Conservation (phyloP, 2,329 filamentous ascomycete species). For the Sporothrix euskadiensis region DNA sequence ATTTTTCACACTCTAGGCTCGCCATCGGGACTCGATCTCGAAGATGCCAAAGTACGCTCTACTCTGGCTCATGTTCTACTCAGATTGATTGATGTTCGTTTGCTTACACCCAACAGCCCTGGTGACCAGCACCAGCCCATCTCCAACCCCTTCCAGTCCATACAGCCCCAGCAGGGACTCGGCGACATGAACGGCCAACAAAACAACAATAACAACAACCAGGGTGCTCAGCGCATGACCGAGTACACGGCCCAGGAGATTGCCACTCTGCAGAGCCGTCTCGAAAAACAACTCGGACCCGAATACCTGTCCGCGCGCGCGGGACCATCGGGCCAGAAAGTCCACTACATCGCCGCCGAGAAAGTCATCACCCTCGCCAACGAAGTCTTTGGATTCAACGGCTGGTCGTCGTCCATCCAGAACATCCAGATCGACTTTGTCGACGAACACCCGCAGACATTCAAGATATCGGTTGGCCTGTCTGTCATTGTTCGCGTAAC, state of each 20-base stretch:
- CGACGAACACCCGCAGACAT: slow-evolving; percentile 76
- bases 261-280: slow-evolving; percentile 77
- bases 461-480: slow-evolving; percentile 79
- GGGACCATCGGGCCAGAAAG: slow-evolving; percentile 79
- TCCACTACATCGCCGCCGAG: slow-evolving; percentile 93
- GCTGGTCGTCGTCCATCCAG: slow-evolving; percentile 95
- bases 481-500: slow-evolving; percentile 91
- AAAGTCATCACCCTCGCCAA: slow-evolving; percentile 96
- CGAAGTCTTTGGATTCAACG: slow-evolving; percentile 95
- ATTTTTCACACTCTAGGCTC: not conserved
- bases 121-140: slow-evolving; percentile 67
- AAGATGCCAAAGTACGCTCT: slow-evolving; percentile 34
- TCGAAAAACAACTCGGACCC: slow-evolving; percentile 91
- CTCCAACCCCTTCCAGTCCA: slow-evolving; percentile 73
- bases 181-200: slow-evolving; percentile 13
- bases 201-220: slow-evolving; percentile 42
- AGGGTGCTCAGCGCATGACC: slow-evolving; percentile 56
- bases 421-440: slow-evolving; percentile 95
- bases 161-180: slow-evolving; percentile 18
- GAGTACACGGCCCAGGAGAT: slow-evolving; percentile 90
- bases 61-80: not conserved
- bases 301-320: slow-evolving; percentile 90
- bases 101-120: slow-evolving; percentile 49
- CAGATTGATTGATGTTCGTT: not conserved
- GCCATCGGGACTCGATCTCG: not conserved